Percentiles rank a stretch among this genome's conserved stretches.
These are phyloP conservation scores for Torulaspora gathmanii DNA, from an alignment of 805 yeast genomes.

Conservation along the genomic window DNA sequence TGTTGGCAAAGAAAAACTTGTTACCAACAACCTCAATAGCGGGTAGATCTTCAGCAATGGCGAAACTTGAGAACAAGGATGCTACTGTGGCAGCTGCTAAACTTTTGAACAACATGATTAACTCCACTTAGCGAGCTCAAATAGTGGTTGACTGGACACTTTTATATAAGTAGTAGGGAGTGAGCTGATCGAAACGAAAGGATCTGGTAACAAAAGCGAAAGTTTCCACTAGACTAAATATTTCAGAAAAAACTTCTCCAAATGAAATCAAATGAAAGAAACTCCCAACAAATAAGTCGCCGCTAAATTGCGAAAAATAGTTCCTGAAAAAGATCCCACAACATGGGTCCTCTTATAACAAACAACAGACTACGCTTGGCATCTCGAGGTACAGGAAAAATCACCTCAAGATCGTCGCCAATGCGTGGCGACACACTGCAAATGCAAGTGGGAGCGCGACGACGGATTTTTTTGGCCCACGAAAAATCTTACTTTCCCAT, in stretches of 20 bases:
- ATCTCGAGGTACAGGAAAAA: not conserved
- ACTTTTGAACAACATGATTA: constrained; percentile 37
- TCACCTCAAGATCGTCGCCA: constrained; percentile 3
- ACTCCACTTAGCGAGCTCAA: not conserved
- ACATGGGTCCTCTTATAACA: not conserved
- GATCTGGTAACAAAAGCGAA: constrained; percentile 2
- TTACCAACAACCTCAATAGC: constrained; percentile 70
- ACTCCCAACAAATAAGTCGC: not conserved
- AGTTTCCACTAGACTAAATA: constrained; percentile 2
- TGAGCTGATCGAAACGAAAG: constrained; percentile 1
- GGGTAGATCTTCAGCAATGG: constrained; percentile 47
- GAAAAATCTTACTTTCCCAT: constrained; percentile 3
- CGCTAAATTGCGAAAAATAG: no score
- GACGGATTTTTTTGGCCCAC: constrained; percentile 1
- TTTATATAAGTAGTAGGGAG: not conserved
- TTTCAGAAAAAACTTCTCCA: not conserved
- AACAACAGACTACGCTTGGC: not conserved
- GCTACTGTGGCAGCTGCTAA: constrained; percentile 36
- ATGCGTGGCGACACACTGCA: not conserved
- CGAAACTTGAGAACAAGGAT: constrained; percentile 29
- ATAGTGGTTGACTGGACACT: not conserved
- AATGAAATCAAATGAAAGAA: not conserved
- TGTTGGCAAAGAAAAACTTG: constrained; percentile 70
- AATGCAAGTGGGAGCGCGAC: not conserved
- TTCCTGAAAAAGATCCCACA: not conserved